phyloP scores from a whole-genome alignment of 2,329 filamentous ascomycete genomes.

The Lanzia echinophila region DNA sequence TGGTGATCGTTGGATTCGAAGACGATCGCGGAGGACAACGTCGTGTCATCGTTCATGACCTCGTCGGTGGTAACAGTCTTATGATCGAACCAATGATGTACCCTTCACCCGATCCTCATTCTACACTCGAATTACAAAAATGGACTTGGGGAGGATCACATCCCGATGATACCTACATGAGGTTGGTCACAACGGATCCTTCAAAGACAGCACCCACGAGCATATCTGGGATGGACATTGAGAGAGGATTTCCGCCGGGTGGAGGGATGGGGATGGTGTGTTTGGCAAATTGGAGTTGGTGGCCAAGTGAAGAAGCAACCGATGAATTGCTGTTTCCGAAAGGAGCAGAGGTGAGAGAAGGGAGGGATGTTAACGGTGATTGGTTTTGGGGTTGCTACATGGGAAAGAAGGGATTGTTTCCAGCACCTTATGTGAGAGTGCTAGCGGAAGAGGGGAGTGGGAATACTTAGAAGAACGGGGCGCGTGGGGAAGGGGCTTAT shows the following conservation, averaged over 20 bases:
- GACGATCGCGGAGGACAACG: slow-evolving; percentile 60
- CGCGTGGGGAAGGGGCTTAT: neutral
- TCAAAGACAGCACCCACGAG: slow-evolving; percentile 34
- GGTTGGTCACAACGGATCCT: slow-evolving; percentile 47
- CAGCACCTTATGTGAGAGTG: slow-evolving; percentile 64
- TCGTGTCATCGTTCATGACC: slow-evolving; percentile 60
- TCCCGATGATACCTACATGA: slow-evolving; percentile 32
- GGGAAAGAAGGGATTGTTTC: slow-evolving; percentile 72
- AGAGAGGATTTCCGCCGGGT: slow-evolving; percentile 58
- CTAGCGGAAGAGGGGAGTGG: slow-evolving; percentile 23
- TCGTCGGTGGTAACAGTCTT: slow-evolving; percentile 71
- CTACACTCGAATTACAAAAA: slow-evolving; percentile 35
- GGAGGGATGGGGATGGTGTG: slow-evolving; percentile 63
- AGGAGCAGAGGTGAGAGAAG: slow-evolving; percentile 74
- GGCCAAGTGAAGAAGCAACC: slow-evolving; percentile 53
- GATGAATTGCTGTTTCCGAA: slow-evolving; percentile 81
- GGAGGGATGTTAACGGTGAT: slow-evolving; percentile 81
- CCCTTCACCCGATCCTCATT: slow-evolving; percentile 25
- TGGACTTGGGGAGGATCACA: slow-evolving; percentile 48
- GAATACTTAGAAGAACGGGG: neutral
- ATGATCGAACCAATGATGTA: slow-evolving; percentile 42
- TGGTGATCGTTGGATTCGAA: slow-evolving; percentile 73
- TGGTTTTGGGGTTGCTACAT: slow-evolving; percentile 88
- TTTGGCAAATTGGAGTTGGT: slow-evolving; percentile 70
- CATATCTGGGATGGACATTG: slow-evolving; percentile 17